Percentiles rank a stretch among this genome's conserved stretches.
Conservation (phyloP, 192 early-diverging fungal genomes). For the Coemansia sp. region DNA sequence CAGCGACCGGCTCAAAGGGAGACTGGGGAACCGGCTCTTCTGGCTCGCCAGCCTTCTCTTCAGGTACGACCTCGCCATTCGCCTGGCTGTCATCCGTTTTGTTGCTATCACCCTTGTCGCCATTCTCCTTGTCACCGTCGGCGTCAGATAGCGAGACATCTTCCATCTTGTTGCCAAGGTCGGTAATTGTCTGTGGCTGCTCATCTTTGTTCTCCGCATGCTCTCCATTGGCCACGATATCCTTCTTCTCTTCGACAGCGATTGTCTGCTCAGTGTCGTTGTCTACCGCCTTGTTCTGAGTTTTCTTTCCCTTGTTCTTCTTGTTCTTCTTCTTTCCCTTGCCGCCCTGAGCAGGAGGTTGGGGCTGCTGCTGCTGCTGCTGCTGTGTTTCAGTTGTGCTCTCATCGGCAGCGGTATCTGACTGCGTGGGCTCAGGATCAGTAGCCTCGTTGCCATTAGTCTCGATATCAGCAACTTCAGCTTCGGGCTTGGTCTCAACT, state of each 20-base stretch:
- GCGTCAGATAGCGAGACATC: slow-evolving; percentile 45
- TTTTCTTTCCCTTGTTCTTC: slow-evolving; percentile 36
- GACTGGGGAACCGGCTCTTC: slow-evolving; percentile 1
- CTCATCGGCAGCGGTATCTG: neutral
- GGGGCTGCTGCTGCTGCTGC: too few relatives aligned
- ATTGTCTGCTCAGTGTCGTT: neutral
- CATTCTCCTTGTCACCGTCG: slow-evolving; percentile 22
- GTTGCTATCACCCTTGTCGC: slow-evolving; percentile 2
- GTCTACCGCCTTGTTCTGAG: slow-evolving; percentile 14
- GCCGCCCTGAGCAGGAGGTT: neutral
- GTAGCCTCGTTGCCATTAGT: neutral
- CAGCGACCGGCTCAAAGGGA: slow-evolving; percentile 14
- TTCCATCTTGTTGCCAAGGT: slow-evolving; percentile 51
- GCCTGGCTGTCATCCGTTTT: too few relatives aligned
- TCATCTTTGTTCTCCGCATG: slow-evolving; percentile 1
- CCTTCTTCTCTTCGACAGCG: slow-evolving; percentile 3
- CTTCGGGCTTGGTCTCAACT: neutral
- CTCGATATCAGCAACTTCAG: neutral
- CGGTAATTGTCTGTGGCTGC: slow-evolving; percentile 19
- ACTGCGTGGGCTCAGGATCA: neutral
- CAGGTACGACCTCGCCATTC: too few relatives aligned
- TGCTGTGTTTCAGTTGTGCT: too few relatives aligned
- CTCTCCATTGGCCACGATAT: slow-evolving; percentile 3
- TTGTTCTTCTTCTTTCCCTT: slow-evolving; percentile 49
- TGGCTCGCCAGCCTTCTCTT: slow-evolving; percentile 4